Evolutionary conservation across 768 basidiomycete species (phyloP).

Genomic region (Leccinum olivaceopallidum): DNA sequence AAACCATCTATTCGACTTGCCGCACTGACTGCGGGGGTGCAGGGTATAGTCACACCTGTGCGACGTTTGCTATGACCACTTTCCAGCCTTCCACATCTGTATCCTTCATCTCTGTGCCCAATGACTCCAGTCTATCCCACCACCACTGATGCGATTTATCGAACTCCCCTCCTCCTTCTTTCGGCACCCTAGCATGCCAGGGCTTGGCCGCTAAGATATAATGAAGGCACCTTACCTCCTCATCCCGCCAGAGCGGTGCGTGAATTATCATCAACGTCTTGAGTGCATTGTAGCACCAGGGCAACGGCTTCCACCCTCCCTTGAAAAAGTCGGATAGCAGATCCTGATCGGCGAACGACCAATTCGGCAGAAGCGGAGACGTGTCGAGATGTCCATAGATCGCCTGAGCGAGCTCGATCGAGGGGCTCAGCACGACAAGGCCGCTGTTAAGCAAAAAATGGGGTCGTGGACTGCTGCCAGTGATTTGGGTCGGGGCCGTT

Average conservation of each 20-base stretch:
- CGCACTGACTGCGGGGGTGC: background rate
- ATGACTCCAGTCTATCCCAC: conserved; percentile 65
- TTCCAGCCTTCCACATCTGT: conserved; percentile 50
- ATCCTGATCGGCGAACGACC: conserved; percentile 92
- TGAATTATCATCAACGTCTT: conserved; percentile 80
- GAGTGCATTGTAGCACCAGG: conserved; percentile 91
- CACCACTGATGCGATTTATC: conserved; percentile 69
- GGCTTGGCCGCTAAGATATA: conserved; percentile 88
- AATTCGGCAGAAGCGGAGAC: conserved; percentile 52
- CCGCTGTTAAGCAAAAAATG: conserved; percentile 90
- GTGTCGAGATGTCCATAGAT: conserved; percentile 48
- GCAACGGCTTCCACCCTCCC: conserved; percentile 75
- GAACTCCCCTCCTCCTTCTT: conserved; percentile 43
- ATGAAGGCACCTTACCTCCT: conserved; percentile 83
- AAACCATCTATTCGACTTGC: background rate
- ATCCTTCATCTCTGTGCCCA: conserved; percentile 43
- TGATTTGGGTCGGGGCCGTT: conserved; percentile 44
- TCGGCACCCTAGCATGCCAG: conserved; percentile 60
- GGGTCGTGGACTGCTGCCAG: conserved; percentile 60
- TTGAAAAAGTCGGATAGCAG: conserved; percentile 79
- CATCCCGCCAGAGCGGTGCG: conserved; percentile 76
- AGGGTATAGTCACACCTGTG: conserved; percentile 8
- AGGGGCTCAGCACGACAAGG: conserved; percentile 82
- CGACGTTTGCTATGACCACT: conserved; percentile 53
- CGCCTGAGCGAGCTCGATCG: conserved; percentile 47